Evolutionary conservation across 257 asterid genomes (phyloP), one percentile per base, ranked within the genome.

Genomic region (Penstemon barbatus): DNA sequence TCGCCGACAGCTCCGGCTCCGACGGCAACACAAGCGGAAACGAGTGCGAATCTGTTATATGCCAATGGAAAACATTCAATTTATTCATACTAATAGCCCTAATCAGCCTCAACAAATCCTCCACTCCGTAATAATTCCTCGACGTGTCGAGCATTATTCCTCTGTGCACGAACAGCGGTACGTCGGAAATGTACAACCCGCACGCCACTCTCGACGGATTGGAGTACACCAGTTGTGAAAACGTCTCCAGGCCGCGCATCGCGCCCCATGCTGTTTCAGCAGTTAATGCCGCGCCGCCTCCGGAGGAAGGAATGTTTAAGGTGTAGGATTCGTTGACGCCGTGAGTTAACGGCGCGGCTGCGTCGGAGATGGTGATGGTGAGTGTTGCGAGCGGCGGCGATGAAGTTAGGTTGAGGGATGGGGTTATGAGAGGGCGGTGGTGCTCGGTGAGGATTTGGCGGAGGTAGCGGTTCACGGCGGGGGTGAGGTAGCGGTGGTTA

Each of bases 51-150:
- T 94, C 97, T 65, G 97, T 89, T 0, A 94, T 81, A 48, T 94
- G 99, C 99, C 99, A 94, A 63, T 94, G 99, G 37, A 94, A 91
- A 8, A 91, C 97, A 40, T 91, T 94, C 86, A 94, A 38, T 42
- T 94, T 94, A 25, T 94, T 94, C 97, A 94, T 94, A 37, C 99
- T 78, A 72, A 94, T 75, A n/a, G 95, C 88, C 71, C 71, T 56
- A 33, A 94, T 82, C 71, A 94, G 78, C 79, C 97, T 79, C 79
- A 78, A 50, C 86, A 94, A 70, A 59, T 86, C 86, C 37, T 70
- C 77, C 9, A 93, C 81, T 0, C 77, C 84, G 57, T 81, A 93
- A 41, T 65, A 93, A 63, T 93, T 93, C 60, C 99, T 83, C 43
- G 99, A 74, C 0, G 99, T 93, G 57, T 93, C 99, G 64, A 93